Evolutionary conservation across 2,329 filamentous ascomycete genomes (phyloP).

Genomic region (Alternaria panax): DNA sequence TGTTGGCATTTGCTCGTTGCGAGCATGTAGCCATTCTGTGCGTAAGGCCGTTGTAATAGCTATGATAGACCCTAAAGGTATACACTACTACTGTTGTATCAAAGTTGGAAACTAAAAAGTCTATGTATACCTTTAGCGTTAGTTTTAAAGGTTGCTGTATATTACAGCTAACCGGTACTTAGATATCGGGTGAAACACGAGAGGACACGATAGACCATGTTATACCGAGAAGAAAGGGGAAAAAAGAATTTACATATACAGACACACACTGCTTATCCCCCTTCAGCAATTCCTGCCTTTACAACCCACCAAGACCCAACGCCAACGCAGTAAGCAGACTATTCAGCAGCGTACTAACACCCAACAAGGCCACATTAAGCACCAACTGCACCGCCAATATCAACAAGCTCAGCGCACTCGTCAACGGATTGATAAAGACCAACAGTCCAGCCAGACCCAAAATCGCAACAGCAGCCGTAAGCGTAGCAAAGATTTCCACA

Average conservation of each 20-base stretch:
- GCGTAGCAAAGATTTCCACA: slow-evolving; percentile 29
- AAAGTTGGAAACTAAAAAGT: too few species aligned
- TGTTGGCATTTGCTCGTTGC: too few species aligned
- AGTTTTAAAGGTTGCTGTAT: too few species aligned
- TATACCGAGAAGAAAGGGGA: too few species aligned
- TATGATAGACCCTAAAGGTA: too few species aligned
- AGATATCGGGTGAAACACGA: too few species aligned
- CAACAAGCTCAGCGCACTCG: slow-evolving; percentile 19
- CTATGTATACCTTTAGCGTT: too few species aligned
- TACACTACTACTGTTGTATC: too few species aligned
- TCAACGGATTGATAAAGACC: slow-evolving; percentile 25
- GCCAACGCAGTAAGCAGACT: slow-evolving; percentile 19
- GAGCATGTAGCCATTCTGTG: too few species aligned
- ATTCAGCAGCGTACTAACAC: slow-evolving; percentile 26
- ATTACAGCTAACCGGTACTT: too few species aligned
- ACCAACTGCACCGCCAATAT: slow-evolving; percentile 27
- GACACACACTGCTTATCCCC: background rate
- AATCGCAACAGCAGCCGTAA: slow-evolving; percentile 25
- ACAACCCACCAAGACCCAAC: slow-evolving; percentile 18
- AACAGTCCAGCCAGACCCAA: slow-evolving; percentile 24
- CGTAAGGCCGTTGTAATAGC: too few species aligned
- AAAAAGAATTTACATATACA: background rate
- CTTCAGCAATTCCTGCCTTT: background rate
- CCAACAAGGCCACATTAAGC: slow-evolving; percentile 23
- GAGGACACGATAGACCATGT: too few species aligned